Conservation (phyloP, 148 eudicot species). For the Fagopyrum tataricum region DNA sequence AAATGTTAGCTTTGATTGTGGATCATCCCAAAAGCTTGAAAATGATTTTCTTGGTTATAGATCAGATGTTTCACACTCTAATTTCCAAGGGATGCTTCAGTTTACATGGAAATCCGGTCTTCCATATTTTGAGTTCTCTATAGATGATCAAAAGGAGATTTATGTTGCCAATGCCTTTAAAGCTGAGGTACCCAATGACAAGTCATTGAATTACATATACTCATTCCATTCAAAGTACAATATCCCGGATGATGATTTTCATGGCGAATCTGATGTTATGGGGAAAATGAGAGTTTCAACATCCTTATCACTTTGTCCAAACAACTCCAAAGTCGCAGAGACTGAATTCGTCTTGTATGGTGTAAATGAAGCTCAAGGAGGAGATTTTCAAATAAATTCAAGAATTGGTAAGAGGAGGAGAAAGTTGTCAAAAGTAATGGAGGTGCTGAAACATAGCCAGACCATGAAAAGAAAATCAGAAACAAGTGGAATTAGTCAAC, state of each 20-base stretch:
- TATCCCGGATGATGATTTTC: conserved; percentile 19
- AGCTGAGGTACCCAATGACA: conserved; percentile 25
- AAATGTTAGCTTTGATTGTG: conserved; percentile 9
- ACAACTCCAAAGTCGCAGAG: conserved; percentile 42
- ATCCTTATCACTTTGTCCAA: conserved; percentile 31
- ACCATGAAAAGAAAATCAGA: conserved; percentile 37
- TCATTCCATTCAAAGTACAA: conserved; percentile 35
- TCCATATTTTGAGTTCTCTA: conserved; percentile 62
- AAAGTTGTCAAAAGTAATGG: conserved; percentile 51
- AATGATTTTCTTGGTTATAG: conserved; percentile 22
- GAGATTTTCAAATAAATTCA: conserved; percentile 27
- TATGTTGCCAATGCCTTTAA: conserved; percentile 47
- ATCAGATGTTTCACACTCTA: conserved; percentile 26
- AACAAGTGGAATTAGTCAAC: conserved; percentile 1
- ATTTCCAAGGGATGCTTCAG: conserved; percentile 63
- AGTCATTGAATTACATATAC: conserved; percentile 47
- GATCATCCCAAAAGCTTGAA: conserved; percentile 25
- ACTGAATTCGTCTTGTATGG: conserved; percentile 68
- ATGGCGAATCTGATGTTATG: conserved; percentile 26
- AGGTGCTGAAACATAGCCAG: conserved; percentile 43
- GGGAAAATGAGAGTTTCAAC: conserved; percentile 81
- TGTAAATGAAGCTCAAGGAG: conserved; percentile 23
- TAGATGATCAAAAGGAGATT: conserved; percentile 60
- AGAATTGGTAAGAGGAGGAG: conserved; percentile 36
- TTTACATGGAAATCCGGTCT: conserved; percentile 54